These are phyloP conservation scores for Lentinula boryana DNA, from an alignment of 768 basidiomycete species.

Conservation along the genomic window DNA sequence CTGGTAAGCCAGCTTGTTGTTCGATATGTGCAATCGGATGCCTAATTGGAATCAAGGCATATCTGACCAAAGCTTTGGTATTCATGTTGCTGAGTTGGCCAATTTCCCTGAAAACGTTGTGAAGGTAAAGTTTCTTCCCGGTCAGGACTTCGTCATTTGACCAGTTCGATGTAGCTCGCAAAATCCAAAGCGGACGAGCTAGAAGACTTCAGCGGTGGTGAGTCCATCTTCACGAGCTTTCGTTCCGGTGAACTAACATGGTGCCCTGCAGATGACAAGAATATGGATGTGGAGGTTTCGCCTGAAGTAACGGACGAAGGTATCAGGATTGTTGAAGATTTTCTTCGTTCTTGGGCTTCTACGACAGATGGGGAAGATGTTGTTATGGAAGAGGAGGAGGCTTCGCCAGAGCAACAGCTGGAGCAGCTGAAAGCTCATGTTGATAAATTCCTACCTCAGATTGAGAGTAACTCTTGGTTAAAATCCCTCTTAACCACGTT, in stretches of 20 bases:
- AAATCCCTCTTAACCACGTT: conserved; percentile 46
- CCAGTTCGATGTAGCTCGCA: conserved; percentile 39
- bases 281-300: conserved; percentile 35
- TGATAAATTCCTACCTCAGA: conserved; percentile 55
- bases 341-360: conserved; percentile 61
- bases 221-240: neutral
- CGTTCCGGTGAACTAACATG: neutral
- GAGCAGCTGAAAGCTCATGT: conserved; percentile 55
- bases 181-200: conserved; percentile 93
- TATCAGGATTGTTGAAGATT: conserved; percentile 69
- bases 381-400: conserved; percentile 32
- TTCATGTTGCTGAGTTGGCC: conserved; percentile 95
- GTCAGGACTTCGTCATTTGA: neutral
- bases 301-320: conserved; percentile 71
- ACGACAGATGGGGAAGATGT: conserved; percentile 46
- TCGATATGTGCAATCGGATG: conserved; percentile 1
- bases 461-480: conserved; percentile 80
- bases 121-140: conserved; percentile 43
- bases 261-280: conserved; percentile 14
- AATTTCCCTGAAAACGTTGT: conserved; percentile 96
- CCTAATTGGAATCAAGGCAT: conserved; percentile 44
- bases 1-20: conserved; percentile 46
- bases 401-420: conserved; percentile 36
- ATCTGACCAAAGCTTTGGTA: conserved; percentile 97
- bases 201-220: conserved; percentile 71